Evolutionary conservation across 495 filamentous ascomycete species (phyloP), one percentile per base, ranked within the genome.

Genomic region (Bryoglossum gracile): DNA sequence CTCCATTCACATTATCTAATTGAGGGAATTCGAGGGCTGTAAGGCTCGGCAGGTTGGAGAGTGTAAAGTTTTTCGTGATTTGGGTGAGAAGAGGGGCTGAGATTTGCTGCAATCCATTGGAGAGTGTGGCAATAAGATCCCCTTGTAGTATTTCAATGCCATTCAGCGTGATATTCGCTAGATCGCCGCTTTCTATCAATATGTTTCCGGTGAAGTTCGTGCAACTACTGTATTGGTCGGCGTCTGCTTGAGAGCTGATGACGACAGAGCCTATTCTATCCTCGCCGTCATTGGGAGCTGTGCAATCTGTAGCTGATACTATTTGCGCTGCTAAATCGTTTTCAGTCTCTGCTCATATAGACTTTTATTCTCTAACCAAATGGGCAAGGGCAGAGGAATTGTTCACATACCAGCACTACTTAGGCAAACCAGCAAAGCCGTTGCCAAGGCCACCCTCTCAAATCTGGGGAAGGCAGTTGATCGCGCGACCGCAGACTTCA

Each of bases 211-310:
- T 48, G 22, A 30, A 19, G 16, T 13, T 48, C 21, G 8, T 32
- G 33, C 46, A 48, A 16, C 19, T 26, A 36, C 24, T 48, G 3
- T 40, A 21, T 5, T n/a, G 14, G 17, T 48, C 46, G 16, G 46
- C 46, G 22, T 13, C 46, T 4, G 35, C 32, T 41, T 48, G 46
- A 14, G 46, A 40, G 8, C 18, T 16, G 21, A 48, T 48, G 22
- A 18, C 14, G 16, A 40, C n/a, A n/a, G n/a, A n/a, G n/a, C n/a
- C n/a, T n/a, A n/a, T n/a, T n/a, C n/a, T n/a, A n/a, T n/a, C n/a
- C n/a, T n/a, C n/a, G n/a, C n/a, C n/a, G n/a, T n/a, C n/a, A n/a
- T n/a, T n/a, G n/a, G n/a, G n/a, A n/a, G n/a, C n/a, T n/a, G n/a
- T n/a, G n/a, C n/a, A n/a, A n/a, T n/a, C n/a, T n/a, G n/a, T n/a